phyloP scores from a whole-genome alignment of 306 rosid species.

The Cicer cuneatum region DNA sequence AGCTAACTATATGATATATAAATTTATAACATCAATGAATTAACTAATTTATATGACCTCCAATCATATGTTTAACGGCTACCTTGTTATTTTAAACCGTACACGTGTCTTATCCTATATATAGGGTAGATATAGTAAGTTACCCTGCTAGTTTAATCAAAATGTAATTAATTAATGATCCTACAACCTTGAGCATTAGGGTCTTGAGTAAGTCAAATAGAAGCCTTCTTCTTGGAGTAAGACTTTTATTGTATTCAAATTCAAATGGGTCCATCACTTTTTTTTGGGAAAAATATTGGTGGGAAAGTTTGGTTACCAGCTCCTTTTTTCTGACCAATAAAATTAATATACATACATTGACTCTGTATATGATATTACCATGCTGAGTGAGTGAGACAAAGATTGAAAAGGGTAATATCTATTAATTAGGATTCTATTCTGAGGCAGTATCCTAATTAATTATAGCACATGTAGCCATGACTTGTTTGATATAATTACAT shows the following conservation, averaged over 20 bases:
- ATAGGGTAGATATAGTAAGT: neutral
- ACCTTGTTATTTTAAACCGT: neutral
- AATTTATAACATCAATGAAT: slow-evolving; percentile 30
- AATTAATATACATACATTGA: slow-evolving; percentile 40
- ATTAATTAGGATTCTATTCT: slow-evolving; percentile 41
- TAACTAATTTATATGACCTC: slow-evolving; percentile 21
- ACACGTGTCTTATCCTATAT: slow-evolving; percentile 41
- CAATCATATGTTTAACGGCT: slow-evolving; percentile 47
- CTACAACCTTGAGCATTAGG: slow-evolving; percentile 30
- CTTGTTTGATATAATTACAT: slow-evolving; percentile 29
- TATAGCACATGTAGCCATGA: slow-evolving; percentile 53
- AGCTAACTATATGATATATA: neutral
- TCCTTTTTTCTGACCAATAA: slow-evolving; percentile 76
- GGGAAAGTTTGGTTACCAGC: slow-evolving; percentile 93
- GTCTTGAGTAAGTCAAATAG: slow-evolving; percentile 64
- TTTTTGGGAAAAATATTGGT: slow-evolving; percentile 61
- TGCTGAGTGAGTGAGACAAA: slow-evolving; percentile 16
- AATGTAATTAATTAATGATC: slow-evolving; percentile 15
- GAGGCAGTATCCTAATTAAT: slow-evolving; percentile 17
- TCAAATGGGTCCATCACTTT: slow-evolving; percentile 54
- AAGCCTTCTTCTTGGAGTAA: slow-evolving; percentile 44
- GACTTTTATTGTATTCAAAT: slow-evolving; percentile 48
- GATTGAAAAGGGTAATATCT: slow-evolving; percentile 21
- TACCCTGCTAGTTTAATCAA: slow-evolving; percentile 31
- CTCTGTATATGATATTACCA: slow-evolving; percentile 42